A percentile compares a stretch with the other conserved stretches of the same genome.
Conservation (phyloP, 2,329 filamentous ascomycete genomes). For the Zymoseptoria ardabiliae region DNA sequence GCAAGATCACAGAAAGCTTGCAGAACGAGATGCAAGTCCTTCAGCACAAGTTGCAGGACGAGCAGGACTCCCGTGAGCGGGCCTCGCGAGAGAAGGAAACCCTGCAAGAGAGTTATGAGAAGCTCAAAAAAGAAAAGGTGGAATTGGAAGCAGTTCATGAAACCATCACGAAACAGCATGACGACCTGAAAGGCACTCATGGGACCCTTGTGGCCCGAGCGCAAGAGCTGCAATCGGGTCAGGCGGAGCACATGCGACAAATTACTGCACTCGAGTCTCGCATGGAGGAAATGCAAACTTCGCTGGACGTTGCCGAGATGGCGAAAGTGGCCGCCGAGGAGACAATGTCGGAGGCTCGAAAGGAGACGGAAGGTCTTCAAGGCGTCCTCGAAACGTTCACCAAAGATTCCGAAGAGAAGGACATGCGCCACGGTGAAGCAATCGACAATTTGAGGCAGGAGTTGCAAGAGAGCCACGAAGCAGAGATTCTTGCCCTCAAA, state of each 20-base stretch:
- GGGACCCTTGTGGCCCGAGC: not conserved
- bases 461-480: slow-evolving; percentile 1
- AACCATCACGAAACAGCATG: not conserved
- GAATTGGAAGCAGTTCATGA: slow-evolving; percentile 3
- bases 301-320: slow-evolving; percentile 1
- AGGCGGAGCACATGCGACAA: not conserved
- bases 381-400: slow-evolving; percentile 17
- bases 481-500: slow-evolving; percentile 2
- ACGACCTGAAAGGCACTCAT: not conserved
- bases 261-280: not conserved
- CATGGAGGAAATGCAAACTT: slow-evolving; percentile 13
- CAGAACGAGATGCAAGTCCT: slow-evolving; percentile 17
- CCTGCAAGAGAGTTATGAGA: slow-evolving; percentile 7
- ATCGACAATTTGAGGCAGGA: slow-evolving; percentile 8
- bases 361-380: slow-evolving; percentile 10
- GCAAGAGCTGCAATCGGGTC: slow-evolving; percentile 1
- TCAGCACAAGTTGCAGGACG: slow-evolving; percentile 16
- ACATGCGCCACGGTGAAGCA: slow-evolving; percentile 8
- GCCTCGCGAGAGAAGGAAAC: slow-evolving; percentile 3
- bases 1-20: slow-evolving; percentile 13
- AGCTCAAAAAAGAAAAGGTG: slow-evolving; percentile 2
- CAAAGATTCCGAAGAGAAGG: slow-evolving; percentile 14
- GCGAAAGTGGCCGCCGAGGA: slow-evolving; percentile 4
- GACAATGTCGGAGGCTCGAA: not conserved
- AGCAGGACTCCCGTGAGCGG: slow-evolving; percentile 4